phyloP scores from a whole-genome alignment of 2,329 filamentous ascomycete genomes.

The Sporothrix inflata region DNA sequence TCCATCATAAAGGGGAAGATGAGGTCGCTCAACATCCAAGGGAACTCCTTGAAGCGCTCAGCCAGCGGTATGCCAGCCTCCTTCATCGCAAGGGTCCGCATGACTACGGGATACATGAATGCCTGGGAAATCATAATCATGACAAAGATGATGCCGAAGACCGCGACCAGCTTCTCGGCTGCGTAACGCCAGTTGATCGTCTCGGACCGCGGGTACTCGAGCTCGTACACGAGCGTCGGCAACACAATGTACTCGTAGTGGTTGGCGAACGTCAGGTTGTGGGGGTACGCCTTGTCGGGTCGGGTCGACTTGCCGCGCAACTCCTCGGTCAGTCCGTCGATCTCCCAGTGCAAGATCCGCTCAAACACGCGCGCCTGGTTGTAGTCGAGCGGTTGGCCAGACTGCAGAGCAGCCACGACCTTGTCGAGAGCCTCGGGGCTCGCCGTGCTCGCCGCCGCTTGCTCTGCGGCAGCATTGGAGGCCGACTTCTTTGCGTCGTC shows the following conservation, averaged over 20 bases:
- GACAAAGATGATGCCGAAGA: constrained; percentile 72
- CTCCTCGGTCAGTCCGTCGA: constrained; percentile 66
- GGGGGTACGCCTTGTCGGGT: constrained; percentile 61
- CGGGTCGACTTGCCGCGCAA: constrained; percentile 64
- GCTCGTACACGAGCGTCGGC: constrained; percentile 78
- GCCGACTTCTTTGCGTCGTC: background rate
- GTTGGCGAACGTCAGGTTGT: constrained; percentile 67
- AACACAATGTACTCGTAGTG: constrained; percentile 74
- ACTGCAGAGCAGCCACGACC: constrained; percentile 65
- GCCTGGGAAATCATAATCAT: constrained; percentile 80
- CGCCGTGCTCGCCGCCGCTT: background rate
- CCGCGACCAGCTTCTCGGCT: constrained; percentile 70
- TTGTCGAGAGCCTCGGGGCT: constrained; percentile 50
- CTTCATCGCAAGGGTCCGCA: constrained; percentile 68
- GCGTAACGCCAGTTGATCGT: constrained; percentile 75
- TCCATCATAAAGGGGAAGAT: constrained; percentile 80
- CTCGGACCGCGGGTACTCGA: constrained; percentile 72
- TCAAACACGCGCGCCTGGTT: constrained; percentile 67
- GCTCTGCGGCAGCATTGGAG: background rate
- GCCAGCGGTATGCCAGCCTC: constrained; percentile 64
- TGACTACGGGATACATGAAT: constrained; percentile 76
- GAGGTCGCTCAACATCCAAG: constrained; percentile 74
- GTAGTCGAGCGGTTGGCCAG: constrained; percentile 60
- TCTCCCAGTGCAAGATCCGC: constrained; percentile 67
- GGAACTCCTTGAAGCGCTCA: constrained; percentile 68